phyloP scores from a whole-genome alignment of 345 rosid genomes.

The Bruguiera gymnorhiza region DNA sequence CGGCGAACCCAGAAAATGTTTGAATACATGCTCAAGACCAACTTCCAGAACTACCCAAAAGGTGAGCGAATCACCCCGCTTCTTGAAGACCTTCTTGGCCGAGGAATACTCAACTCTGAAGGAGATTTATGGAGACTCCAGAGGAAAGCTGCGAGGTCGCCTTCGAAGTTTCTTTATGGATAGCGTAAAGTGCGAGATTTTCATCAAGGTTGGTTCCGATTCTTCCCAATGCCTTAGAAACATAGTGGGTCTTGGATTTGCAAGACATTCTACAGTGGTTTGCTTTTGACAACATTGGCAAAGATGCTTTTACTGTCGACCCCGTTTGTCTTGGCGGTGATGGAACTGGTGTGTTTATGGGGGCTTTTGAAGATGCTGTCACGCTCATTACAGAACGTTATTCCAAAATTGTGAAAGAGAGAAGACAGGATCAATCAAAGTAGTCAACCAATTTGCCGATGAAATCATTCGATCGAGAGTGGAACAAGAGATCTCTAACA shows the following conservation, averaged over 20 bases:
- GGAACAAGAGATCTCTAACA: background rate
- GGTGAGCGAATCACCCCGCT: constrained; percentile 22
- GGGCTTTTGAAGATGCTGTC: constrained; percentile 26
- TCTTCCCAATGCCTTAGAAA: constrained; percentile 14
- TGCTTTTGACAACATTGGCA: constrained; percentile 31
- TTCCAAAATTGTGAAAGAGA: constrained; percentile 6
- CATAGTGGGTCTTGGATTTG: constrained; percentile 23
- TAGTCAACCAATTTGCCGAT: constrained; percentile 15
- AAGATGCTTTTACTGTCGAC: constrained; percentile 26
- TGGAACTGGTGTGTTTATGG: constrained; percentile 19
- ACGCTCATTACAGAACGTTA: constrained; percentile 13
- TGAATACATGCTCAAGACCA: constrained; percentile 39
- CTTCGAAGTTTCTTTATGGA: constrained; percentile 35
- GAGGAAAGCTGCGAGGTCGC: constrained; percentile 41
- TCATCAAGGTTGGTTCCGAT: constrained; percentile 28
- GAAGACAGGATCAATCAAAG: background rate
- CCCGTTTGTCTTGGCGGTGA: constrained; percentile 15
- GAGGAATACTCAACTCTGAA: constrained; percentile 47
- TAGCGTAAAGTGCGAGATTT: constrained; percentile 29
- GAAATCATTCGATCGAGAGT: constrained; percentile 14
- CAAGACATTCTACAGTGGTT: constrained; percentile 18
- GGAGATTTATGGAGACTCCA: constrained; percentile 41
- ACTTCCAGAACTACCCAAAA: constrained; percentile 44
- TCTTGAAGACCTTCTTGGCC: constrained; percentile 42
- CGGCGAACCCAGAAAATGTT: constrained; percentile 37